Conservation (phyloP, 202 grass and related monocot species). For the Musa balbisiana region DNA sequence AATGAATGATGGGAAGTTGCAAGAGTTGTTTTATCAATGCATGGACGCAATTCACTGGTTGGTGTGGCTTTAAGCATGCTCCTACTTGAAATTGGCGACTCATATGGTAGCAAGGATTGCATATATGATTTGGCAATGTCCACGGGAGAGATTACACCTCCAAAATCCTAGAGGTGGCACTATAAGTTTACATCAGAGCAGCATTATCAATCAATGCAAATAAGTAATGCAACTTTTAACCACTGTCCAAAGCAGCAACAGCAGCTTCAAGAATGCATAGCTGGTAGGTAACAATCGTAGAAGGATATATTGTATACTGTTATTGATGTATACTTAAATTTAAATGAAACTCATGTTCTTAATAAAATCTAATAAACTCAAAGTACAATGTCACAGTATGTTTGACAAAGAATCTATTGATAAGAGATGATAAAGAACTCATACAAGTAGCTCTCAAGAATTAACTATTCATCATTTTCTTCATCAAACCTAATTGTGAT, state of each 20-base stretch:
- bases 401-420: not conserved
- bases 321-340: not conserved
- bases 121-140: not conserved
- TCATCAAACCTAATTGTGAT: too few species aligned
- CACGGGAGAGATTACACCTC: not conserved
- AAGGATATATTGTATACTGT: not conserved
- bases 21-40: not conserved
- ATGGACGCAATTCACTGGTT: not conserved
- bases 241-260: not conserved
- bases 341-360: not conserved
- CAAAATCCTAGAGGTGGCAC: not conserved
- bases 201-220: too few species aligned
- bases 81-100: not conserved
- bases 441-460: too few species aligned
- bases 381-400: not conserved
- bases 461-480: too few species aligned
- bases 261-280: not conserved
- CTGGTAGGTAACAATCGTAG: not conserved
- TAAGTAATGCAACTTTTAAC: too few species aligned
- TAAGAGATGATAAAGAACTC: too few species aligned
- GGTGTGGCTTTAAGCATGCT: not conserved
- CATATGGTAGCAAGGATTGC: not conserved
- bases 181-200: too few species aligned
- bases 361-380: not conserved
- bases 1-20: not conserved